A percentile compares a stretch with the other conserved stretches of the same genome.
Conservation (phyloP, 1,284 basidiomycete genomes). For the Peniophora sp. region DNA sequence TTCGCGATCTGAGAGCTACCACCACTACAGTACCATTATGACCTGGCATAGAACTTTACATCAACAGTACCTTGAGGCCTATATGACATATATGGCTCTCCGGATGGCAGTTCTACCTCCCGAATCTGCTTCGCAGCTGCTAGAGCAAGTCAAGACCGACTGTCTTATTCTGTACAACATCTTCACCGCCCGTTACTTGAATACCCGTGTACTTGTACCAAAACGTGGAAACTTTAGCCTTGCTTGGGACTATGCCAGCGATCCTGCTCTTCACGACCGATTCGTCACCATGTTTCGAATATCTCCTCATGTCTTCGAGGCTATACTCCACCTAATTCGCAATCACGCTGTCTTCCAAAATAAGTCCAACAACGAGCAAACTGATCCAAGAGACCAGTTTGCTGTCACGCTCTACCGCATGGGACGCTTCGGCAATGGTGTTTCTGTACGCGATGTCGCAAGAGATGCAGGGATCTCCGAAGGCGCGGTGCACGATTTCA, state of each 20-base stretch:
- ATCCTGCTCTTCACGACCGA: constrained; percentile 29
- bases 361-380: constrained; percentile 19
- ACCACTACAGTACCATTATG: no score
- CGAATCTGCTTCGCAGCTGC: no score
- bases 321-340: constrained; percentile 21
- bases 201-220: constrained; percentile 6
- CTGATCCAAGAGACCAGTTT: constrained; percentile 26
- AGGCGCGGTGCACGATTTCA: constrained; percentile 25
- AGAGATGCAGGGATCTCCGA: constrained; percentile 20
- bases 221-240: constrained; percentile 19
- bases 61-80: no score
- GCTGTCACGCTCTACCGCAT: constrained; percentile 26
- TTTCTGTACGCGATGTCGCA: constrained; percentile 23
- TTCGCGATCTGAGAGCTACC: no score
- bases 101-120: no score
- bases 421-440: constrained; percentile 27
- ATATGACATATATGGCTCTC: no score
- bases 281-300: constrained; percentile 26
- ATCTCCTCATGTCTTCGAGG: constrained; percentile 21
- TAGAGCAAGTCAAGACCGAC: no score
- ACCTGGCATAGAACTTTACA: no score
- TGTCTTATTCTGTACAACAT: not conserved
- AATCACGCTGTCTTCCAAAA: constrained; percentile 24
- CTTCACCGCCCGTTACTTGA: not conserved
- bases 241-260: constrained; percentile 23